Base-by-base conservation (phyloP, 208 protist genomes). In the Crithidia fasciculata region DNA sequence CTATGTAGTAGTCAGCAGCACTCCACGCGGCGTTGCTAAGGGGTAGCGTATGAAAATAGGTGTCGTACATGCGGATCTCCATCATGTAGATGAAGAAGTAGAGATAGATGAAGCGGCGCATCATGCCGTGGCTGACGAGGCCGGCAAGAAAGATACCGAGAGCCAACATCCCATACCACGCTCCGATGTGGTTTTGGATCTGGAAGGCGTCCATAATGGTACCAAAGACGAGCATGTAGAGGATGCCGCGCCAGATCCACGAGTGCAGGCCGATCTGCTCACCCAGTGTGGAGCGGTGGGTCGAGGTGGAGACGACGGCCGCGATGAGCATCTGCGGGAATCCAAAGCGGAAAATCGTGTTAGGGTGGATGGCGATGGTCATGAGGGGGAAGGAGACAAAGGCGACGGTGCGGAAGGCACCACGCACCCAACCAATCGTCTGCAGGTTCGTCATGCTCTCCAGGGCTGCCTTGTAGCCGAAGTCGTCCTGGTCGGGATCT, bases 61-160 rank as follows among this genome's bases (percentile, higher is more conserved):
- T 15, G 45, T 54, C 2, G 59, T 69, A 80, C 74, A 76, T 78
- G 43, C 67, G 67, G 2, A 75, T 62, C 67, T 80, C 68, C 80
- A 84, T 80, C 54, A 84, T 73, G 56, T 72, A 80, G 28, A 84
- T 67, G 66, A 80, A 84, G 37, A 80, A 69, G 64, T 84, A 79
- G 43, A 84, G 49, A 43, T 75, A 76, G 55, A 84, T 65, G 70
- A 84, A 84, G 44, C 74, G 67, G 40, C 80, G 73, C 61, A 84
- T 76, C n/a, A 53, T 62, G 18, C 59, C 69, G 54, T 80, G 62
- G 54, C 60, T 76, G 69, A 65, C 45, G 16, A 84, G 65, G 16
- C 60, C 18, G 13, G 66, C 74, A 0, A 68, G 16, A 41, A 80
- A 84, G 37, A 84, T 63, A 39, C 64, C 64, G 2, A 66, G 58